Evolutionary conservation across 202 grass and related monocot species (phyloP).

Genomic region (Cymbopogon flexuosus): DNA sequence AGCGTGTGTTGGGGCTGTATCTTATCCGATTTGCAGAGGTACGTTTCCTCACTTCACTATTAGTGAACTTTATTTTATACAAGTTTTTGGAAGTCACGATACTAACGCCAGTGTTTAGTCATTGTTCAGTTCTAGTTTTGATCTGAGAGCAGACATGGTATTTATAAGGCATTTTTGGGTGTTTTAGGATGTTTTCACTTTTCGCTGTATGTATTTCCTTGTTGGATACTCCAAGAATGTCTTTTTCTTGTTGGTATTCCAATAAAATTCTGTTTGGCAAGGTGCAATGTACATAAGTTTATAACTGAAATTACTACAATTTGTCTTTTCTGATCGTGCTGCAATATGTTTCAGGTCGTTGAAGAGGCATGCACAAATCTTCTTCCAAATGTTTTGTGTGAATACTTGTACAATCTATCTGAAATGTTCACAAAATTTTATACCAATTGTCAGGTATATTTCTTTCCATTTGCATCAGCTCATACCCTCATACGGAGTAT

Average conservation of each 20-base stretch:
- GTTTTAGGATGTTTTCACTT: background rate
- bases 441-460: slow-evolving; percentile 76
- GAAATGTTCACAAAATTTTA: slow-evolving; percentile 93
- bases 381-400: slow-evolving; percentile 84
- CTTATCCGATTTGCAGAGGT: slow-evolving; percentile 95
- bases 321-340: background rate
- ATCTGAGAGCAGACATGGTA: background rate
- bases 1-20: slow-evolving; percentile 76
- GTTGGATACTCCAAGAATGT: background rate
- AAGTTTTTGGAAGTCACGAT: background rate
- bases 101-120: background rate
- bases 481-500: background rate
- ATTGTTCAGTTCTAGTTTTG: background rate
- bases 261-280: background rate
- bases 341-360: slow-evolving; percentile 56
- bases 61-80: background rate
- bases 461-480: background rate
- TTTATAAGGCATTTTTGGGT: background rate
- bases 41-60: background rate
- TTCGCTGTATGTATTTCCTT: background rate
- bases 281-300: background rate
- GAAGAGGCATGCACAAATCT: slow-evolving; percentile 87
- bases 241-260: background rate
- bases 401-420: slow-evolving; percentile 95
- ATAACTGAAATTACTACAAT: background rate